Conservation (phyloP, 2,329 filamentous ascomycete species). For the Arthroderma sp. region DNA sequence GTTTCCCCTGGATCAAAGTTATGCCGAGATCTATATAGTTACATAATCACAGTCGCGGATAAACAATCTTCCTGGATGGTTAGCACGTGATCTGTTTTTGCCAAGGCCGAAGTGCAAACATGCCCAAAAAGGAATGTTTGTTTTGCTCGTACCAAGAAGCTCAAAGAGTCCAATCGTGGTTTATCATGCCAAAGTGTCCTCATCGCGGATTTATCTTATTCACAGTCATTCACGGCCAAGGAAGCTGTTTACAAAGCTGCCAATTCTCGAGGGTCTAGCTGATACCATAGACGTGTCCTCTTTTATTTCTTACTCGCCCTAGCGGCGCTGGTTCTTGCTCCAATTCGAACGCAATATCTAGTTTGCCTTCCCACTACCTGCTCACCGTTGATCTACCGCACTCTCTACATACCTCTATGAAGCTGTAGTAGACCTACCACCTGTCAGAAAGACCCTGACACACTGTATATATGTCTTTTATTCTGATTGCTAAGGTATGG, state of each 20-base stretch:
- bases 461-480: slow-evolving; percentile 10
- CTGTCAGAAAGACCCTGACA: background rate
- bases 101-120: slow-evolving; percentile 7
- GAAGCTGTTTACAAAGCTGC: background rate
- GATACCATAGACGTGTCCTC: slow-evolving; percentile 13
- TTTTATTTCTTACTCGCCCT: slow-evolving; percentile 5
- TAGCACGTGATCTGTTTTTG: background rate
- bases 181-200: slow-evolving; percentile 18
- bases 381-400: slow-evolving; percentile 6
- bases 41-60: background rate
- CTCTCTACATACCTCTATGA: background rate
- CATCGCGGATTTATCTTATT: background rate
- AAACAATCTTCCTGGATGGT: background rate
- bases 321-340: background rate
- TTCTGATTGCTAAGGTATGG: slow-evolving; percentile 3
- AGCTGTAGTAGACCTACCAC: background rate
- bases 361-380: background rate
- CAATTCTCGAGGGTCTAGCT: background rate
- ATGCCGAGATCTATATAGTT: background rate
- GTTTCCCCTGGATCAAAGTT: too few relatives aligned
- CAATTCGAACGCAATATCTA: slow-evolving; percentile 9
- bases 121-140: slow-evolving; percentile 13
- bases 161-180: background rate
- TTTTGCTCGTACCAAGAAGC: background rate
- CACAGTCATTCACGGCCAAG: background rate